These are phyloP conservation scores for Sarocladiaceae sp. DNA, from an alignment of 2,329 filamentous ascomycete species.

Conservation along the genomic window DNA sequence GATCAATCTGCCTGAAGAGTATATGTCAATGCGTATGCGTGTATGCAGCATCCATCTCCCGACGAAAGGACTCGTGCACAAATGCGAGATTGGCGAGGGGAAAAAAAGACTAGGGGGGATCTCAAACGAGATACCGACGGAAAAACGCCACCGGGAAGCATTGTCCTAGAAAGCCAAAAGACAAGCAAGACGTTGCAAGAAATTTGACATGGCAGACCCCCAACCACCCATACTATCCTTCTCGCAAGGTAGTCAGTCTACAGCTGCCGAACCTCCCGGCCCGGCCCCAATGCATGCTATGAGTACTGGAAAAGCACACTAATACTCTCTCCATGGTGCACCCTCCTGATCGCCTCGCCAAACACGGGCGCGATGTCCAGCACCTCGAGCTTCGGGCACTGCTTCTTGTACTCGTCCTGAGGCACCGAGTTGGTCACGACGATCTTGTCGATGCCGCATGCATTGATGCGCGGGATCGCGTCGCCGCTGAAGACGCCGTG, in stretches of 20 bases:
- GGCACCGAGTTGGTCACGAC: constrained; percentile 94
- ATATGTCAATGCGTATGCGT: too few relatives aligned
- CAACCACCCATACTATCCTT: too few relatives aligned
- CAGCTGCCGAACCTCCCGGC: not conserved
- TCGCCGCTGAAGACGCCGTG: constrained; percentile 95
- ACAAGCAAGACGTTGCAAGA: too few relatives aligned
- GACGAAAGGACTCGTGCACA: too few relatives aligned
- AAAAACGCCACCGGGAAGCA: too few relatives aligned
- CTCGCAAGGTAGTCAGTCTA: not conserved
- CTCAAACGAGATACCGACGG: too few relatives aligned
- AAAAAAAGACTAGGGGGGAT: too few relatives aligned
- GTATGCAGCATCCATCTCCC: too few relatives aligned
- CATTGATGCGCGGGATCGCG: constrained; percentile 89
- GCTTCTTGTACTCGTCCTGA: constrained; percentile 70
- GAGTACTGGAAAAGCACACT: constrained; percentile 69
- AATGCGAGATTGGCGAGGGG: too few relatives aligned
- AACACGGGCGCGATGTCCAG: constrained; percentile 86
- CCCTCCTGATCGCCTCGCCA: constrained; percentile 88
- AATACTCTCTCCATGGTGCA: constrained; percentile 97
- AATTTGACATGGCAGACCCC: too few relatives aligned
- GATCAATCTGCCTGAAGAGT: too few relatives aligned
- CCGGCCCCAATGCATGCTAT: constrained; percentile 13
- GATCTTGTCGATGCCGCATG: constrained; percentile 85
- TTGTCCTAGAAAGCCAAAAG: too few relatives aligned
- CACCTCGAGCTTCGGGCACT: constrained; percentile 85